A percentile compares a stretch with the other conserved stretches of the same genome.
phyloP scores from a whole-genome alignment of 192 early-diverging fungal species.

The Coemansia sp. region DNA sequence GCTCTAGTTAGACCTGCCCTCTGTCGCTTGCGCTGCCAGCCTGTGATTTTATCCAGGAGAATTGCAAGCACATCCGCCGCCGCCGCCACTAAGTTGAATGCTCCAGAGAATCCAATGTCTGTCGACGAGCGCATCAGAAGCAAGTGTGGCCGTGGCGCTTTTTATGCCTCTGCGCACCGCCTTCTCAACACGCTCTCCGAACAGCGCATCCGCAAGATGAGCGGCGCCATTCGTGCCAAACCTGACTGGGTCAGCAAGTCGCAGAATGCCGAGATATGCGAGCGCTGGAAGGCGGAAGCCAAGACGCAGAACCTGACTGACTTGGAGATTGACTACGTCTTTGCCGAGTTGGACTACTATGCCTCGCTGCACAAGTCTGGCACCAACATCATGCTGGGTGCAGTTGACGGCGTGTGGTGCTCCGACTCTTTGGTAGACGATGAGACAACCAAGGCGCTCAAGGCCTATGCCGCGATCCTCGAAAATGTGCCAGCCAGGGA shows the following conservation, averaged over 20 bases:
- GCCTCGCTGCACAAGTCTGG: slow-evolving; percentile 29
- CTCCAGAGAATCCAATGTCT: neutral
- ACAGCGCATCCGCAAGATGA: slow-evolving; percentile 31
- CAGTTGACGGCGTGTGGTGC: slow-evolving; percentile 43
- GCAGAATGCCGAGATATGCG: slow-evolving; percentile 26
- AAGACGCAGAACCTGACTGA: slow-evolving; percentile 36
- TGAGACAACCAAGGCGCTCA: slow-evolving; percentile 22
- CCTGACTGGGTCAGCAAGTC: slow-evolving; percentile 46
- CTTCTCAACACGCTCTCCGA: slow-evolving; percentile 23
- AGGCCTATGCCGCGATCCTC: slow-evolving; percentile 34
- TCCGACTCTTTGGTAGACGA: slow-evolving; percentile 41
- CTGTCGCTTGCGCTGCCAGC: no score
- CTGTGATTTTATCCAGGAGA: no score
- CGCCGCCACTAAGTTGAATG: no score
- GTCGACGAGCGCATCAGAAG: neutral
- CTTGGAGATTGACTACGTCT: slow-evolving; percentile 48
- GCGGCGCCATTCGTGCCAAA: slow-evolving; percentile 56
- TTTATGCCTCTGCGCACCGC: neutral
- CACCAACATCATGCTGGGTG: slow-evolving; percentile 25
- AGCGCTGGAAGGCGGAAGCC: slow-evolving; percentile 32
- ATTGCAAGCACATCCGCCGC: no score
- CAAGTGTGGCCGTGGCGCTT: neutral
- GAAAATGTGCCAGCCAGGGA: slow-evolving; percentile 34
- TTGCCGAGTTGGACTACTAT: slow-evolving; percentile 53
- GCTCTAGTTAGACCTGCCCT: neutral